These are phyloP conservation scores for Exophiala alcalophila DNA, from an alignment of 2,329 filamentous ascomycete species.

Conservation along the genomic window DNA sequence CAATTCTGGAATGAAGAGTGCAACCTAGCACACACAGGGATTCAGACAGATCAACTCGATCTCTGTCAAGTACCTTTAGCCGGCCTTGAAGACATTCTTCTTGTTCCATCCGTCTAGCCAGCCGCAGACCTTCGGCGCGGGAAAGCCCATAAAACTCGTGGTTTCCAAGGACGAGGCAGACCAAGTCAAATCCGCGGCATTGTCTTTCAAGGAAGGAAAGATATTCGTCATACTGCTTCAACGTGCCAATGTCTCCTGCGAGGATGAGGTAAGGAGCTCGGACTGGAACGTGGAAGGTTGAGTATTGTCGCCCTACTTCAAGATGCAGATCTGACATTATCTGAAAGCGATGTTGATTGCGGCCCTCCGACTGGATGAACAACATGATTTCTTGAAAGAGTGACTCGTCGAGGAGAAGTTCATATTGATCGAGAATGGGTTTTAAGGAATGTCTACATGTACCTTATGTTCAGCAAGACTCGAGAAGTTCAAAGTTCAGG, in stretches of 20 bases:
- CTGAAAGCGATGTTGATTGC: too few species aligned
- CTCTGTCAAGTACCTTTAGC: conserved; percentile 33
- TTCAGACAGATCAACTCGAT: conserved; percentile 33
- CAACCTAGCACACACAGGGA: conserved; percentile 55
- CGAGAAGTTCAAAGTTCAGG: too few species aligned
- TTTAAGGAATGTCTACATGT: too few species aligned
- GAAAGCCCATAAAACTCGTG: conserved; percentile 38
- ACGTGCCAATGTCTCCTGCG: conserved; percentile 38
- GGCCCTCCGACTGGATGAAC: too few species aligned
- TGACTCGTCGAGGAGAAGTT: too few species aligned
- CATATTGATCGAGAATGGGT: too few species aligned
- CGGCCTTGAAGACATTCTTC: conserved; percentile 32
- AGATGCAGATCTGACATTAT: conserved; percentile 34
- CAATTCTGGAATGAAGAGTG: conserved; percentile 56
- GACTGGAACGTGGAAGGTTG: conserved; percentile 27
- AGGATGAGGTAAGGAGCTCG: conserved; percentile 29
- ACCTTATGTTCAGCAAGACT: too few species aligned
- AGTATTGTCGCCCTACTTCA: conserved; percentile 31
- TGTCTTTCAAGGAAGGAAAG: conserved; percentile 31
- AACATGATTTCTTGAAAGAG: too few species aligned
- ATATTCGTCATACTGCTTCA: conserved; percentile 29
- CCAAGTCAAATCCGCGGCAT: conserved; percentile 30
- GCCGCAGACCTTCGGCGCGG: conserved; percentile 28
- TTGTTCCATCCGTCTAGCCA: conserved; percentile 32
- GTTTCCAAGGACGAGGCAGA: conserved; percentile 38